Base-by-base conservation (phyloP, 2,329 filamentous ascomycete genomes). In the Phaeosphaeria sp. region DNA sequence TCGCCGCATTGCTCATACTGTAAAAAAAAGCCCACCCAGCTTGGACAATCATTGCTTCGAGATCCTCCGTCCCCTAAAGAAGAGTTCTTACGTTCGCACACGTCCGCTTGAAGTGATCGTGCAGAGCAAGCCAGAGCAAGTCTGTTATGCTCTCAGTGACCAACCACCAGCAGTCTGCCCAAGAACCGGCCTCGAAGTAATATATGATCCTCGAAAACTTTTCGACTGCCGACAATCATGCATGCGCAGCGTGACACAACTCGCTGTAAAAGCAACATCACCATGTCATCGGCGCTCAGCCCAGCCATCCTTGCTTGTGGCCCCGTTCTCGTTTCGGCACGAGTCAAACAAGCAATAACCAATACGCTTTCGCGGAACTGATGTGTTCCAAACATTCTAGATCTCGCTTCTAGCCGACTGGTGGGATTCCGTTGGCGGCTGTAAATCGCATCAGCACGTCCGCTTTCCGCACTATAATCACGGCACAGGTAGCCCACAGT, bases 391-490 rank as follows among this genome's bases (percentile, higher is more conserved):
- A 24, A 46, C 22, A 25, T 46, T 25, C 44, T 8, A 25, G 15
- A 25, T n/a, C 22, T 46, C 44, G 44, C 44, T 46, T 24, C 20
- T 46, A n/a, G 21, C 22, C 44, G 44, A 46, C 44, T 46, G 44
- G 44, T 46, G 44, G 44, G 27, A 46, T n/a, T 6, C 22, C 2
- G 6, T 25, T 20, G 21, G 44, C 21, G 21, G 21, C 44, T 46
- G 22, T 25, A 6, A 20, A 20, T 7, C 15, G 20, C 40, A 11
- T 43, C 40, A 43, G 44, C 44, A 27, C 44, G 22, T 46, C 25
- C 44, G 22, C 22, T 46, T 36, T n/a, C n/a, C 11, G 24, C 45
- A 48, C 45, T 48, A 48, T 48, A 48, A 11, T 33, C 45, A 48
- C 25, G 25, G 45, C 45, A 20, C 4, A n/a, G 17, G 25, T 18